Percentiles rank a stretch among this genome's conserved stretches.
These are phyloP conservation scores for Geotrichum siamense DNA, from an alignment of 1,139 yeast genomes.

Conservation along the genomic window DNA sequence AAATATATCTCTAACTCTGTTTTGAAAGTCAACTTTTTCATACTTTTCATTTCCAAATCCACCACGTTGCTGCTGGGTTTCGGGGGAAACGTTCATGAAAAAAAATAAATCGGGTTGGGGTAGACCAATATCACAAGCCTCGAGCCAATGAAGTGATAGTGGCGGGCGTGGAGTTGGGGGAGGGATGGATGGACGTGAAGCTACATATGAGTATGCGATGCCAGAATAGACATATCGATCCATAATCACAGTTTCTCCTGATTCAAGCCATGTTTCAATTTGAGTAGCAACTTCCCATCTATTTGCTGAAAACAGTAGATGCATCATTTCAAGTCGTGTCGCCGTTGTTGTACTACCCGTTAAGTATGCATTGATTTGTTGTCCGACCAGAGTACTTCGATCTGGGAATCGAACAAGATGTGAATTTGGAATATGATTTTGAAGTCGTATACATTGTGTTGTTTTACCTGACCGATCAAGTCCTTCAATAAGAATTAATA, in stretches of 20 bases:
- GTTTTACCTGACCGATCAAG: conserved; percentile 93
- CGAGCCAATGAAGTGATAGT: conserved; percentile 60
- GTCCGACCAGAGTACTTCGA: conserved; percentile 73
- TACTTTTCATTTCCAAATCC: conserved; percentile 94
- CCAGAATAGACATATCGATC: conserved; percentile 94
- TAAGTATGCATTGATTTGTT: conserved; percentile 66
- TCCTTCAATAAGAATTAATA: conserved; percentile 79
- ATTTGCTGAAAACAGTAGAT: conserved; percentile 84
- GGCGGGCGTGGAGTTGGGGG: conserved; percentile 36
- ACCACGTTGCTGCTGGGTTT: conserved; percentile 49
- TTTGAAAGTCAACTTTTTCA: conserved; percentile 68
- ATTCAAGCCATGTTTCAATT: conserved; percentile 42
- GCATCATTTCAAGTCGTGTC: conserved; percentile 60
- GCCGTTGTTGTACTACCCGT: conserved; percentile 35
- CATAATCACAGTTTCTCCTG: conserved; percentile 56
- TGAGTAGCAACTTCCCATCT: conserved; percentile 72
- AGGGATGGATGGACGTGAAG: conserved; percentile 3
- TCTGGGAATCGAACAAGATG: conserved; percentile 75
- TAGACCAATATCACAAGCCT: conserved; percentile 72
- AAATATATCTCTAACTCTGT: conserved; percentile 56
- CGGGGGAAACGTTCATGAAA: conserved; percentile 56
- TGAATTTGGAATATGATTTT: conserved; percentile 38
- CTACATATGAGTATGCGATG: conserved; percentile 60
- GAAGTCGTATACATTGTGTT: conserved; percentile 61
- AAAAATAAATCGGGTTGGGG: conserved; percentile 81